These are phyloP conservation scores for Sugiyamaella japonica DNA, from an alignment of 1,139 yeast species.

Conservation along the genomic window DNA sequence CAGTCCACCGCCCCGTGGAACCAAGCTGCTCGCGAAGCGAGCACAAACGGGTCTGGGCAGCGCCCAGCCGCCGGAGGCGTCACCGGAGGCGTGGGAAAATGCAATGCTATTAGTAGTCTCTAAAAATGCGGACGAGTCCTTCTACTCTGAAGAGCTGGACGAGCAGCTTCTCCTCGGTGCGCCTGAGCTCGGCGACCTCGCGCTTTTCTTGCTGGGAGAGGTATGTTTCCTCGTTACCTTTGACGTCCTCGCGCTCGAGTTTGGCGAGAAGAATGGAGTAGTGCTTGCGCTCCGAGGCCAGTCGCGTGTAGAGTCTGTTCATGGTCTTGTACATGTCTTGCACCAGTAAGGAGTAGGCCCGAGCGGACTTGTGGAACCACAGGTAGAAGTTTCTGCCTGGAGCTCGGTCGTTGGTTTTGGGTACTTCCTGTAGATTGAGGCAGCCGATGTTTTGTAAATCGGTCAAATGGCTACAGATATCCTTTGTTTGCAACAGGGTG, in stretches of 20 bases:
- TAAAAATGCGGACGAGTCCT: conserved; percentile 42
- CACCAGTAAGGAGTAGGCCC: conserved; percentile 50
- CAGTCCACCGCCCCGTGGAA: too few relatives aligned
- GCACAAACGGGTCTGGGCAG: neutral
- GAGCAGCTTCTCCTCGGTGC: conserved; percentile 39
- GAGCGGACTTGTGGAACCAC: conserved; percentile 66
- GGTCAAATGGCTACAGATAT: conserved; percentile 55
- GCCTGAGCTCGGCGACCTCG: conserved; percentile 57
- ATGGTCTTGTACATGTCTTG: conserved; percentile 65
- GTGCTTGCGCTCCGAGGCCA: conserved; percentile 58
- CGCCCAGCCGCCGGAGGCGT: neutral
- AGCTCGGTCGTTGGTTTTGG: conserved; percentile 87
- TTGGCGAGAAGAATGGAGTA: conserved; percentile 72
- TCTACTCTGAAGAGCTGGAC: conserved; percentile 41
- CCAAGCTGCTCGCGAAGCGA: neutral
- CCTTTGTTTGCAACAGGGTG: conserved; percentile 74
- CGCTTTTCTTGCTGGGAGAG: conserved; percentile 72
- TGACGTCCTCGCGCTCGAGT: conserved; percentile 86
- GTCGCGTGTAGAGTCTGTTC: conserved; percentile 59
- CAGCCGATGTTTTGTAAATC: conserved; percentile 43
- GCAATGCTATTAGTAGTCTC: conserved; percentile 38
- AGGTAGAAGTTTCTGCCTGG: conserved; percentile 85
- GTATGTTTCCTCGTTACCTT: conserved; percentile 74
- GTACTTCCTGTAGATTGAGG: conserved; percentile 75
- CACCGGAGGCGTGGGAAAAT: neutral